Conservation (phyloP, 225 moss, liverwort and hornwort genomes). For the Takakia lepidozioides region DNA sequence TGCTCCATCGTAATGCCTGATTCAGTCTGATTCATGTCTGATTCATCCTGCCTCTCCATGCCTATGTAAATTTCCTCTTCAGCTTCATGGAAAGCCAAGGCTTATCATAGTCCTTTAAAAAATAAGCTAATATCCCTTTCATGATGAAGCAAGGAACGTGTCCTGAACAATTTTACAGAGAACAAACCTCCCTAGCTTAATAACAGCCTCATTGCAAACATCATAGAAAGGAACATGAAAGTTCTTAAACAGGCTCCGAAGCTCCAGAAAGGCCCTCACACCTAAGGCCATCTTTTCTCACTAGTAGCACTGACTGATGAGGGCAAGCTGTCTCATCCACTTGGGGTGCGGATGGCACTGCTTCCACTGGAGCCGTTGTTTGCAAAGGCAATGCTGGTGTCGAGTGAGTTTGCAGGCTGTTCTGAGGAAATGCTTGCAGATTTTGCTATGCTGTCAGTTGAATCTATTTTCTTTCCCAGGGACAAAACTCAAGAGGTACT, state of each 20-base stretch:
- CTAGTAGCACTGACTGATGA: conserved; percentile 84
- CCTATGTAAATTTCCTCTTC: too few relatives aligned
- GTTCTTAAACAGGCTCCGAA: conserved; percentile 69
- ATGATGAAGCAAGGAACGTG: too few relatives aligned
- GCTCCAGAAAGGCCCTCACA: conserved; percentile 76
- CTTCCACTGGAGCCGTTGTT: conserved; percentile 89
- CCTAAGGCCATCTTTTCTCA: conserved; percentile 64
- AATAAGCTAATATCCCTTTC: too few relatives aligned
- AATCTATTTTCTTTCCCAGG: conserved; percentile 84
- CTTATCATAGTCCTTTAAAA: too few relatives aligned
- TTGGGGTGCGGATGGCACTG: conserved; percentile 79
- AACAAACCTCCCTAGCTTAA: conserved; percentile 42
- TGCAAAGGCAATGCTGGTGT: conserved; percentile 88
- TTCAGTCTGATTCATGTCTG: too few relatives aligned
- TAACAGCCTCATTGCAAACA: conserved; percentile 92
- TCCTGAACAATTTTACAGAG: too few relatives aligned
- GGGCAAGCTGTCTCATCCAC: conserved; percentile 79
- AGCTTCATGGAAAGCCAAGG: too few relatives aligned
- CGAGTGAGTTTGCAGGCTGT: conserved; percentile 70
- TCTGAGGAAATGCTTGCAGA: conserved; percentile 94
- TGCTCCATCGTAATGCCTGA: too few relatives aligned
- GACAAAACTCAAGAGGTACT: conserved; percentile 93
- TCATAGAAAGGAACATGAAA: conserved; percentile 81
- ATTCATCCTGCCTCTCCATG: too few relatives aligned
- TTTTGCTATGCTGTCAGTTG: conserved; percentile 91